Percentiles rank a stretch among this genome's conserved stretches.
These are phyloP conservation scores for Barbarea vulgaris DNA, from an alignment of 345 rosid species.

Conservation along the genomic window DNA sequence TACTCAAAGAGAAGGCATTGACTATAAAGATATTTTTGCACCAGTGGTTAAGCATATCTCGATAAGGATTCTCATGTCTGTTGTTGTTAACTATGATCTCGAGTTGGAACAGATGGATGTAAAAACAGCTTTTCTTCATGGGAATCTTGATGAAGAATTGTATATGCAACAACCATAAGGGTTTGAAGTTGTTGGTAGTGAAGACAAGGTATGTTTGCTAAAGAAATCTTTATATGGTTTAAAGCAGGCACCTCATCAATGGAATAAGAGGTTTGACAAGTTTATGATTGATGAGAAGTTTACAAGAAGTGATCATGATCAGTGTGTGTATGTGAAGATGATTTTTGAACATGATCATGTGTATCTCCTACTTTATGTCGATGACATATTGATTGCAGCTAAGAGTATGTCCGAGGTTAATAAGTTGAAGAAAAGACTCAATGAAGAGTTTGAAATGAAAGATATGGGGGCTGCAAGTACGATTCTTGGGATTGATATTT, in stretches of 20 bases:
- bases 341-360: background rate
- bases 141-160: no score
- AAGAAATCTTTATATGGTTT: background rate
- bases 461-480: no score
- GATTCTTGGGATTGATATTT: no score
- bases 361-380: background rate
- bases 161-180: no score
- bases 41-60: no score
- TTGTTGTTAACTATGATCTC: no score
- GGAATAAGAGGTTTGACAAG: background rate
- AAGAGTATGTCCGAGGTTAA: background rate
- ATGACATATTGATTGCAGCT: background rate
- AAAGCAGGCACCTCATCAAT: background rate
- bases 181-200: background rate
- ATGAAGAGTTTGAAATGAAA: background rate
- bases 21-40: no score
- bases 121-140: no score
- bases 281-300: background rate
- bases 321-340: background rate
- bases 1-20: no score
- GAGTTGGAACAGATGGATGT: no score
- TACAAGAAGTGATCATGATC: background rate
- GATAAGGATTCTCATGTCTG: no score
- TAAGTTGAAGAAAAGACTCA: background rate
- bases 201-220: background rate